Evolutionary conservation across 805 yeast species (phyloP).

Genomic region (Hanseniaspora clermontiae): DNA sequence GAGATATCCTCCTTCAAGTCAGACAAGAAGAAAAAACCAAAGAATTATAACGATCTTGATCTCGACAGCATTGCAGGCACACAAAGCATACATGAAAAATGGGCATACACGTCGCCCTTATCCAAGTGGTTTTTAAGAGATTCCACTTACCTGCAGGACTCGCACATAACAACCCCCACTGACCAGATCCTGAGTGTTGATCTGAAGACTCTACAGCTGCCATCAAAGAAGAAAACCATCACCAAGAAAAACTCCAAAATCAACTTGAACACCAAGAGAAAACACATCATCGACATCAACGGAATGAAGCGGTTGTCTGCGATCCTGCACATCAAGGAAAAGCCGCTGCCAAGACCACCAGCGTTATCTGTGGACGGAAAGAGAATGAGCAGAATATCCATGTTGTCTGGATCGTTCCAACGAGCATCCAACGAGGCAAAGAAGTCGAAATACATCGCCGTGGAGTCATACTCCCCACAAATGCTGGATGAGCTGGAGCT

Average conservation of each 20-base stretch:
- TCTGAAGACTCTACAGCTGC: slow-evolving; percentile 22
- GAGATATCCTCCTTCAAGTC: slow-evolving; percentile 14
- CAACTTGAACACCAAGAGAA: slow-evolving; percentile 17
- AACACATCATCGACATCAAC: slow-evolving; percentile 13
- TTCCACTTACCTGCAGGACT: slow-evolving; percentile 22
- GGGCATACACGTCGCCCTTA: slow-evolving; percentile 28
- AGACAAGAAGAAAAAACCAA: background rate
- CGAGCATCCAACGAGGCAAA: background rate
- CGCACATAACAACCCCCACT: slow-evolving; percentile 14
- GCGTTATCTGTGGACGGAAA: slow-evolving; percentile 11
- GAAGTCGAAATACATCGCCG: slow-evolving; percentile 18
- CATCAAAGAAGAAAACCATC: slow-evolving; percentile 17
- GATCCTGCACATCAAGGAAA: slow-evolving; percentile 17
- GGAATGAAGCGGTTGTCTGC: slow-evolving; percentile 15
- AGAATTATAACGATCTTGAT: background rate
- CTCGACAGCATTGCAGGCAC: background rate
- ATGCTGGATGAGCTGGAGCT: slow-evolving; percentile 30
- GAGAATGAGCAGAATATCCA: slow-evolving; percentile 7
- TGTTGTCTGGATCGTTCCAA: background rate
- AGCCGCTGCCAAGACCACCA: slow-evolving; percentile 16
- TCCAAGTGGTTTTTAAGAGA: slow-evolving; percentile 27
- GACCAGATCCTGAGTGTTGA: slow-evolving; percentile 21
- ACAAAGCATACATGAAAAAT: slow-evolving; percentile 12
- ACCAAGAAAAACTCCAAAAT: background rate
- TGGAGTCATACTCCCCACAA: slow-evolving; percentile 22